Conservation (phyloP, 768 basidiomycete species). For the Psilocybe azurescens region DNA sequence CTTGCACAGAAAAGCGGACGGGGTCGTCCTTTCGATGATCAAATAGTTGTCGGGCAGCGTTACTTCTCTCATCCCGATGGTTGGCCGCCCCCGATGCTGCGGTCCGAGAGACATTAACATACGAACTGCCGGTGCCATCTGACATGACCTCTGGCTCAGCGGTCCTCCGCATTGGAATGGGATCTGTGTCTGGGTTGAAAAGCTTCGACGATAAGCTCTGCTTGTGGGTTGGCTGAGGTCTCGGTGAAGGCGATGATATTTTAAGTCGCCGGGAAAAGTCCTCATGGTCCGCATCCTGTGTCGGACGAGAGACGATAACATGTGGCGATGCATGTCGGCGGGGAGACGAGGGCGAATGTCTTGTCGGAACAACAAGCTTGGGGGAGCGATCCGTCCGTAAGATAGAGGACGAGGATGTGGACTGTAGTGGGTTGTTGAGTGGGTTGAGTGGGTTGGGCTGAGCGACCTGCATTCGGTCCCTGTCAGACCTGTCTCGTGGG, state of each 20-base stretch:
- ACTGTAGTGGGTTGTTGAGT: not conserved
- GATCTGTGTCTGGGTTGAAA: slow-evolving; percentile 76
- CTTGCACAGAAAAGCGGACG: slow-evolving; percentile 75
- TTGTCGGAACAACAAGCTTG: slow-evolving; percentile 28
- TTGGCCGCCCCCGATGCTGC: slow-evolving; percentile 16
- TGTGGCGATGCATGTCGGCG: slow-evolving; percentile 41
- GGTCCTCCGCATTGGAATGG: slow-evolving; percentile 62
- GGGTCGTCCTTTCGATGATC: slow-evolving; percentile 94
- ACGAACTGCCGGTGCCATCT: slow-evolving; percentile 61
- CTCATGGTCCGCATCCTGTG: slow-evolving; percentile 64
- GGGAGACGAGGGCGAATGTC: slow-evolving; percentile 35
- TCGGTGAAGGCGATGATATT: slow-evolving; percentile 58
- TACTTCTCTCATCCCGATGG: slow-evolving; percentile 35
- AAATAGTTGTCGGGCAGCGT: slow-evolving; percentile 68
- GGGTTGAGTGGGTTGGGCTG: slow-evolving; percentile 33
- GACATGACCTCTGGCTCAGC: slow-evolving; percentile 72
- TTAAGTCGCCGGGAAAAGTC: slow-evolving; percentile 77
- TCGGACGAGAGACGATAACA: slow-evolving; percentile 38
- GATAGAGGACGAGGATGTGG: slow-evolving; percentile 14
- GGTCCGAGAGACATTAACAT: slow-evolving; percentile 47
- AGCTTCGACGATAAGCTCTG: slow-evolving; percentile 51
- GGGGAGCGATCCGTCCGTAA: slow-evolving; percentile 36
- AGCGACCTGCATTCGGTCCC: slow-evolving; percentile 34
- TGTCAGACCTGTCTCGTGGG: slow-evolving; percentile 52
- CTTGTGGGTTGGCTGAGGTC: slow-evolving; percentile 37